These are phyloP conservation scores for Celoporthe dispersa DNA, from an alignment of 2,329 filamentous ascomycete species.

Conservation along the genomic window DNA sequence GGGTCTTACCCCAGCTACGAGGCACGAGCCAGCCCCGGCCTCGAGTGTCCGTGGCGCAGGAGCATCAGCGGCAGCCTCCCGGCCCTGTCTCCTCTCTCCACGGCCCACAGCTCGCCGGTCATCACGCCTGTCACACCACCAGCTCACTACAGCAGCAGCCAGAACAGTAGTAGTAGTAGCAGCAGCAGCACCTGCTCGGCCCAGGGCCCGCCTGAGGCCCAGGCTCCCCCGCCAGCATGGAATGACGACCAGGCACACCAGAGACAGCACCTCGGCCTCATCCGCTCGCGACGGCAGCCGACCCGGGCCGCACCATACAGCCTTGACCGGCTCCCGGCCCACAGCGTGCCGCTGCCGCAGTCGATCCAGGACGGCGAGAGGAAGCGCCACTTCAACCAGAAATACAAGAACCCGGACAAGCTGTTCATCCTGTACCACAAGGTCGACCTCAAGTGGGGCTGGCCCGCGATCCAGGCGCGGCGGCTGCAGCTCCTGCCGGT, in stretches of 20 bases:
- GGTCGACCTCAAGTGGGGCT: constrained; percentile 27
- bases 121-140: constrained; percentile 13
- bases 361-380: constrained; percentile 2
- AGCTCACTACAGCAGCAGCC: constrained; percentile 3
- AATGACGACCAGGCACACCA: not conserved
- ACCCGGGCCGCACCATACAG: constrained; percentile 16
- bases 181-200: not conserved
- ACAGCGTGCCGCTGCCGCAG: not conserved
- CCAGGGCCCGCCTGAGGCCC: not conserved
- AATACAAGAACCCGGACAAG: constrained; percentile 26
- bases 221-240: not conserved
- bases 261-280: not conserved
- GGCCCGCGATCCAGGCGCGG: constrained; percentile 24
- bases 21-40: constrained; percentile 13
- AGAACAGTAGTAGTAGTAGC: too few species aligned
- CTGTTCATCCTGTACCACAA: constrained; percentile 29
- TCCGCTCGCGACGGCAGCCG: constrained; percentile 14
- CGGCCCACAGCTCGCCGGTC: constrained; percentile 17
- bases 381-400: constrained; percentile 30
- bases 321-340: not conserved
- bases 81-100: constrained; percentile 21
- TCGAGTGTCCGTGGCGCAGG: constrained; percentile 17
- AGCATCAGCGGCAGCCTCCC: constrained; percentile 21
- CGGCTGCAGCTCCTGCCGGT: constrained; percentile 26
- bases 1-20: not conserved